Evolutionary conservation across 371 early-diverging fungal genomes (phyloP), one percentile per base, ranked within the genome.

Genomic region (Mortierella sp.): DNA sequence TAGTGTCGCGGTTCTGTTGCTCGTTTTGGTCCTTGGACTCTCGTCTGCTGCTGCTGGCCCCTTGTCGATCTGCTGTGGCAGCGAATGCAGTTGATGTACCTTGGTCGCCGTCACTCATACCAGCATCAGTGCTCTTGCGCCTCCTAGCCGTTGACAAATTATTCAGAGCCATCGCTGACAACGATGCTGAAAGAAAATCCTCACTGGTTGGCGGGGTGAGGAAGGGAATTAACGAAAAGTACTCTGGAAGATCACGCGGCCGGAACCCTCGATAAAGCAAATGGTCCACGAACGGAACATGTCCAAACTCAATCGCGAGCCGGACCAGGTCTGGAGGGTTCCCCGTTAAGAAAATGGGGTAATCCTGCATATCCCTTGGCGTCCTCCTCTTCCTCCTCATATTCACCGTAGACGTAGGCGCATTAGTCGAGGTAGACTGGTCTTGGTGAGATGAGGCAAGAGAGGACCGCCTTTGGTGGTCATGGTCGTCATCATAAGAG

Each of bases 251-350:
- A 24, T 82, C 80, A 24, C 87, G 80, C 14, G 87, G 87, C 7
- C 87, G 82, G 44, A 86, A 86, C 2, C 87, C 87, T 27, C 82
- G 79, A 35, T 72, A 60, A 18, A 86, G 68, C 12, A 86, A 70
- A 63, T 86, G 87, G 35, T 86, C 87, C 18, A 86, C 71, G 43
- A 86, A 86, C 2, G 87, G 87, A 0, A 76, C 56, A 71, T 86
- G 80, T 11, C 87, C 87, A 78, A 86, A 86, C 65, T 86, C 87
- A 35, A 86, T 82, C 1, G 87, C 82, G 6, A 86, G 76, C 3
- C 87, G 75, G 1, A 86, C 82, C 0, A 86, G 68, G 46, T 86
- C 87, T 35, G 87, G 87, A 16, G 87, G 87, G 43, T 86, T 82
- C 70, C 87, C 87, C 18, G 87, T 86, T 27, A 80, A 7, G 38